A percentile compares a stretch with the other conserved stretches of the same genome.
Evolutionary conservation across 1,139 yeast genomes (phyloP).

Genomic region (Kodamaea suecica): DNA sequence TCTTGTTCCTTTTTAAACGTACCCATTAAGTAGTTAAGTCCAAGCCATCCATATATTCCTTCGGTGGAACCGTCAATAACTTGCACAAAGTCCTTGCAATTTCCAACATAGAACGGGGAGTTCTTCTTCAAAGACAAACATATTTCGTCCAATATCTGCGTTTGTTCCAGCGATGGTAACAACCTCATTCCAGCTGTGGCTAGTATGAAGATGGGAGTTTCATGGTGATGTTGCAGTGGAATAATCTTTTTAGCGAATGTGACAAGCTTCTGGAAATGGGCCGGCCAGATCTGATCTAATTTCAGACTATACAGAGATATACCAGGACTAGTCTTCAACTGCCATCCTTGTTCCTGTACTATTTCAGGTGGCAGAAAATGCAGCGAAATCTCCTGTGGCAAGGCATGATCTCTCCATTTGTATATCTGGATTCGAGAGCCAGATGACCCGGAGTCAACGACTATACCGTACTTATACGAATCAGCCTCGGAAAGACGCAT

Average conservation of each 20-base stretch:
- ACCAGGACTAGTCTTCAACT: slow-evolving; percentile 64
- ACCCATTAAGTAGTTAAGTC: slow-evolving; percentile 64
- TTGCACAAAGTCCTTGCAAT: slow-evolving; percentile 61
- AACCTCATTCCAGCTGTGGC: slow-evolving; percentile 86
- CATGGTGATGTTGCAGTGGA: slow-evolving; percentile 49
- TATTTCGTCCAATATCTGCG: slow-evolving; percentile 46
- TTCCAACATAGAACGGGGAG: slow-evolving; percentile 46
- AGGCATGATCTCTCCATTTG: slow-evolving; percentile 55
- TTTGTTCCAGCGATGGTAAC: slow-evolving; percentile 45
- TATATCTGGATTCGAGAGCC: slow-evolving; percentile 74
- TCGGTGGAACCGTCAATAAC: slow-evolving; percentile 80
- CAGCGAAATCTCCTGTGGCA: slow-evolving; percentile 20
- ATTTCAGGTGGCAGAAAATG: slow-evolving; percentile 61
- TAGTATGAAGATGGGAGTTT: slow-evolving; percentile 69
- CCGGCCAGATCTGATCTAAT: slow-evolving; percentile 52
- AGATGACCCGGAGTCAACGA: slow-evolving; percentile 78
- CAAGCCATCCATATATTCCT: slow-evolving; percentile 80
- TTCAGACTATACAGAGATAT: slow-evolving; percentile 50
- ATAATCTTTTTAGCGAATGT: slow-evolving; percentile 57
- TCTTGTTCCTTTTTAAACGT: slow-evolving; percentile 35
- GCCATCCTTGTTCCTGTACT: slow-evolving; percentile 57
- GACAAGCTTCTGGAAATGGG: slow-evolving; percentile 56
- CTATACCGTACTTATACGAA: slow-evolving; percentile 56
- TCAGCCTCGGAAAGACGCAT: slow-evolving; percentile 1
- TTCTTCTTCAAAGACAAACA: slow-evolving; percentile 49